These are phyloP conservation scores for Hypoxylon rubiginosum DNA, from an alignment of 2,329 filamentous ascomycete genomes.

Conservation along the genomic window DNA sequence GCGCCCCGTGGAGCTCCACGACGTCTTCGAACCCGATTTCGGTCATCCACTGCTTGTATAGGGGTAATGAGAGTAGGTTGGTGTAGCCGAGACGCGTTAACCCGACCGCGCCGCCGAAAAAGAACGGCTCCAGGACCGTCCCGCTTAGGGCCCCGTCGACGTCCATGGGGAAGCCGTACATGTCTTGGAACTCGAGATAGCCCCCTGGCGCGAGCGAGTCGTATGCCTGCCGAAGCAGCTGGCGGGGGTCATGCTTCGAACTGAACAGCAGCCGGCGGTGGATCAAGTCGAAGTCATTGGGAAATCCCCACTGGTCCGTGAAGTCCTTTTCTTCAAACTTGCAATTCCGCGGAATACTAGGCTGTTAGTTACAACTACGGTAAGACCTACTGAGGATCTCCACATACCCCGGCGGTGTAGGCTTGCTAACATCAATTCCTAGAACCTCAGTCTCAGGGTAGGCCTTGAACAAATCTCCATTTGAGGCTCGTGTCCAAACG, in stretches of 20 bases:
- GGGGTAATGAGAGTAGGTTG: slow-evolving; percentile 8
- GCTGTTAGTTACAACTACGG: slow-evolving; percentile 3
- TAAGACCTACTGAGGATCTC: not conserved
- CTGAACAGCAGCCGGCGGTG: slow-evolving; percentile 29
- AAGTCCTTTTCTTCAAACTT: slow-evolving; percentile 24
- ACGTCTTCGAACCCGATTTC: slow-evolving; percentile 22
- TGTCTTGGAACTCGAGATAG: slow-evolving; percentile 29
- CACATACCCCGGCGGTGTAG: slow-evolving; percentile 15
- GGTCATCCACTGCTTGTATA: slow-evolving; percentile 23
- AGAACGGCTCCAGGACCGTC: slow-evolving; percentile 17
- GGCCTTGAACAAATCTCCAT: slow-evolving; percentile 20
- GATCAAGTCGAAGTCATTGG: slow-evolving; percentile 29
- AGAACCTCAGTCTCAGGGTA: slow-evolving; percentile 20
- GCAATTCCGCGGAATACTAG: slow-evolving; percentile 18
- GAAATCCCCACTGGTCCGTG: slow-evolving; percentile 15
- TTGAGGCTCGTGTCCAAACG: slow-evolving; percentile 19
- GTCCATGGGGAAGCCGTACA: slow-evolving; percentile 21
- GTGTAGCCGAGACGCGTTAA: slow-evolving; percentile 10
- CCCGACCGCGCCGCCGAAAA: slow-evolving; percentile 13
- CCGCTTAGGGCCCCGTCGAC: slow-evolving; percentile 13
- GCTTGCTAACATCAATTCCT: slow-evolving; percentile 28
- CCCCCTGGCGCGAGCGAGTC: slow-evolving; percentile 28
- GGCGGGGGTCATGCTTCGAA: slow-evolving; percentile 10
- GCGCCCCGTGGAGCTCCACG: slow-evolving; percentile 15
- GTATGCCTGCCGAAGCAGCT: slow-evolving; percentile 15